phyloP scores from a whole-genome alignment of 2,329 filamentous ascomycete genomes.

The Chrysosphaeria jannelii region DNA sequence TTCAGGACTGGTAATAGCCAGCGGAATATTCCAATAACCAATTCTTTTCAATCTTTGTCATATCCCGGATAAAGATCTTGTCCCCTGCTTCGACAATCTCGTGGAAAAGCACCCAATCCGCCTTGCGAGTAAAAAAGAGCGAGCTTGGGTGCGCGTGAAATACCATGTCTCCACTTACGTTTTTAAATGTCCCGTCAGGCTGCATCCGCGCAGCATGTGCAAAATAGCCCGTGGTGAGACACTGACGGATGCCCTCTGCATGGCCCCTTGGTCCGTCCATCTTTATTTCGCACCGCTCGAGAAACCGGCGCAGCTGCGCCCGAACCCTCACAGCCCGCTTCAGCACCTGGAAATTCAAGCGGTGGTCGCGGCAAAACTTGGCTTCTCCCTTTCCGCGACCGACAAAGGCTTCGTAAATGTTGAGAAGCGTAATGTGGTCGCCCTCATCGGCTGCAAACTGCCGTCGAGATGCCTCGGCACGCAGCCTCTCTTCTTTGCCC shows the following conservation, averaged over 20 bases:
- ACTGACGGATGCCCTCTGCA: constrained; percentile 50
- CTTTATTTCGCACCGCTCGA: constrained; percentile 65
- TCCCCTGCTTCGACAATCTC: constrained; percentile 70
- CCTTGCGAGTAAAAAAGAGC: constrained; percentile 86
- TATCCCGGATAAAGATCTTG: constrained; percentile 72
- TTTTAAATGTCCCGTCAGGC: constrained; percentile 65
- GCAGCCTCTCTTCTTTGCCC: constrained; percentile 25
- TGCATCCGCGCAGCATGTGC: constrained; percentile 85
- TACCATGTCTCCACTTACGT: constrained; percentile 47
- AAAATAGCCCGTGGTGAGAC: constrained; percentile 74
- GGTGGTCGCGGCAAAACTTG: constrained; percentile 65
- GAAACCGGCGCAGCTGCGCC: constrained; percentile 56
- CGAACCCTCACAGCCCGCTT: constrained; percentile 59
- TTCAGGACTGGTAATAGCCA: constrained; percentile 58
- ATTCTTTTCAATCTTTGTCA: constrained; percentile 79
- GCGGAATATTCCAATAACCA: constrained; percentile 79
- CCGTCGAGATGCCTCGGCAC: constrained; percentile 40
- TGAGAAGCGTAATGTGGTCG: constrained; percentile 74
- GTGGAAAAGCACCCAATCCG: constrained; percentile 88
- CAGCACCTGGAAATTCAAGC: constrained; percentile 66
- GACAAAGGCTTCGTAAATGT: constrained; percentile 75
- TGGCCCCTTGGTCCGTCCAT: constrained; percentile 16
- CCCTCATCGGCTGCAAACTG: constrained; percentile 83
- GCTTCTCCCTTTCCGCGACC: constrained; percentile 56
- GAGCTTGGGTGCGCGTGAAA: constrained; percentile 77